Evolutionary conservation across 257 asterid genomes (phyloP), one percentile per base, ranked within the genome.

Genomic region (Salvia splendens): DNA sequence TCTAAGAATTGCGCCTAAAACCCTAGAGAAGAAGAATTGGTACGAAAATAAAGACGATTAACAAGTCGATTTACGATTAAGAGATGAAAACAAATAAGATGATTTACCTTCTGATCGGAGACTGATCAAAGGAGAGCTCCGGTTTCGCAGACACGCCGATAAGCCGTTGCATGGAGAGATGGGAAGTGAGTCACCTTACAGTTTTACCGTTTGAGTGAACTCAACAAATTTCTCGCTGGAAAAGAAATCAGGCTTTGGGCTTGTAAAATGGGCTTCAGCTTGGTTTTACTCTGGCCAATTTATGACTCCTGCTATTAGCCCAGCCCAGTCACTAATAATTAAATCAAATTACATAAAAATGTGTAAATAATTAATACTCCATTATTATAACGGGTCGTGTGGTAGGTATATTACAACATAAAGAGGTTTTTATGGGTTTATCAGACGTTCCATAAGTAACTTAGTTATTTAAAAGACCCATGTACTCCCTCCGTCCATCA

Each of bases 1-100:
- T 76, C 80, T 50, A 43, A 35, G 35, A 28, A 51, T 41, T 30
- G 46, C 45, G 20, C n/a, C 69, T 59, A 40, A 69, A 64, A 64
- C 50, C 72, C 53, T 28, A 73, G 38, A 33, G 24, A 33, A 5
- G 36, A 33, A 33, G 5, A 33, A 33, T 33, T n/a, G 15, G 3
- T 3, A 2, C 32, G 17, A 35, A 65, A 41, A 5, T 11, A 40
- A 36, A 50, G 10, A 11, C 35, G 51, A 12, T 8, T 16, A 46
- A 38, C 15, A 6, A 12, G 9, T 62, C 42, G 41, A 61, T 35
- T 36, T n/a, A 35, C 46, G 28, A 62, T 43, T 41, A 43, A 45
- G 8, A 62, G 28, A 61, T 3, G 12, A 12, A 28, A 61, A 62
- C 43, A 12, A 11, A 33, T 33, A 24, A 65, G 17, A 41, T 11